Base-by-base conservation (phyloP, 2,329 filamentous ascomycete species). In the Ophiocordyceps sinensis region DNA sequence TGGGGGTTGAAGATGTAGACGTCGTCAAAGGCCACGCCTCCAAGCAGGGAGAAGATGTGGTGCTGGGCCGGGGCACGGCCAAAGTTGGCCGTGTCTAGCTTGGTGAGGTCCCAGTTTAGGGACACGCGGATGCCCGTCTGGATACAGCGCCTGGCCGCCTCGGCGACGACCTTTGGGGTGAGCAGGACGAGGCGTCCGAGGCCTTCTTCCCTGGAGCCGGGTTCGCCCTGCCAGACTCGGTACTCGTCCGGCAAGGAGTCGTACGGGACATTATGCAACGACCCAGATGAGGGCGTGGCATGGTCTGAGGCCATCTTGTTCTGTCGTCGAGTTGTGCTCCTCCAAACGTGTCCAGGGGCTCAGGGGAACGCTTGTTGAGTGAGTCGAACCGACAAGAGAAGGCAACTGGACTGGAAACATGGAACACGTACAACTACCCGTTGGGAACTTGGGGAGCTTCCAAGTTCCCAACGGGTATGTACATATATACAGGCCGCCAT, bases 21-120 rank as follows among this genome's bases (percentile, higher is more conserved):
- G 44, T 71, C 68, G 48, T 71, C 67, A 47, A 68, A 72, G 5
- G 63, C 65, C 0, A 62, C 52, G 10, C 68, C 64, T 10, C 62
- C 60, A 9, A 73, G 54, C 14, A 73, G 44, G 11, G 66, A 62
- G 1, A 71, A 58, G 42, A 75, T 68, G 41, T 63, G 62, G 47
- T 74, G 71, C 28, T 67, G 55, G 39, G 66, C 68, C 9, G 67
- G 64, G 29, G 67, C 64, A 2, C 73, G 63, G 36, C 66, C 65
- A 47, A 75, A 68, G 44, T 70, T 68, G 1, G 72, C 68, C 47
- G 68, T 64, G 43, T 76, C 70, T 3, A 75, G 56, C 48, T 76
- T 75, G 17, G 64, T 67, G 44, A 77, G 51, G 21, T 71, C 67
- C 73, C 73, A 77, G 23, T 65, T 65, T 32, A 77, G 59, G 10